Percentiles rank a stretch among this genome's conserved stretches.
phyloP scores from a whole-genome alignment of 345 rosid species.

The Bruguiera parviflora region DNA sequence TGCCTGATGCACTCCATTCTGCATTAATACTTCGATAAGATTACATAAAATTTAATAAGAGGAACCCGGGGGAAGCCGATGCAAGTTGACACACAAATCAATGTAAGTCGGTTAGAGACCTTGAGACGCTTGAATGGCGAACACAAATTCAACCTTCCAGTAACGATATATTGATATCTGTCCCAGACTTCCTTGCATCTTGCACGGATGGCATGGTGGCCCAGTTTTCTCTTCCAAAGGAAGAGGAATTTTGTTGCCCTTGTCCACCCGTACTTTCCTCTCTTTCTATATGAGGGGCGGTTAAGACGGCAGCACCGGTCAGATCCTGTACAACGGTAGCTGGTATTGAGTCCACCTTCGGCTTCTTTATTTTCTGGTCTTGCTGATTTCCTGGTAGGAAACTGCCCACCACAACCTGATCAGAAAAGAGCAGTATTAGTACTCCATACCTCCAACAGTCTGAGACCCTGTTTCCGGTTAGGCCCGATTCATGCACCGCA shows the following conservation, averaged over 20 bases:
- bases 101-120: conserved; percentile 29
- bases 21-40: conserved; percentile 8
- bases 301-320: conserved; percentile 27
- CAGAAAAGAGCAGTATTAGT: conserved; percentile 8
- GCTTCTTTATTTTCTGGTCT: conserved; percentile 57
- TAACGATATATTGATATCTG: conserved; percentile 58
- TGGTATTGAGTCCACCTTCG: conserved; percentile 40
- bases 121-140: conserved; percentile 4
- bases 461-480: not conserved
- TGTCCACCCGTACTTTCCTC: conserved; percentile 18
- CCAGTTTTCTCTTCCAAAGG: conserved; percentile 56
- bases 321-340: not conserved
- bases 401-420: conserved; percentile 81
- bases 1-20: conserved; percentile 8
- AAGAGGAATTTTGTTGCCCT: conserved; percentile 23
- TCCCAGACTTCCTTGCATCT: conserved; percentile 43
- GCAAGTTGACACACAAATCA: not conserved
- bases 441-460: not conserved
- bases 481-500: not conserved
- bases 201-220: conserved; percentile 38
- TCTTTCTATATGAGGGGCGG: conserved; percentile 41
- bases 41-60: conserved; percentile 10
- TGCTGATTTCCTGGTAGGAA: conserved; percentile 71
- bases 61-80: not conserved
- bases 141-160: conserved; percentile 31